Evolutionary conservation across 352 stramenopile species (phyloP), one percentile per base, ranked within the genome.

Genomic region (Pythium aphanidermatum): DNA sequence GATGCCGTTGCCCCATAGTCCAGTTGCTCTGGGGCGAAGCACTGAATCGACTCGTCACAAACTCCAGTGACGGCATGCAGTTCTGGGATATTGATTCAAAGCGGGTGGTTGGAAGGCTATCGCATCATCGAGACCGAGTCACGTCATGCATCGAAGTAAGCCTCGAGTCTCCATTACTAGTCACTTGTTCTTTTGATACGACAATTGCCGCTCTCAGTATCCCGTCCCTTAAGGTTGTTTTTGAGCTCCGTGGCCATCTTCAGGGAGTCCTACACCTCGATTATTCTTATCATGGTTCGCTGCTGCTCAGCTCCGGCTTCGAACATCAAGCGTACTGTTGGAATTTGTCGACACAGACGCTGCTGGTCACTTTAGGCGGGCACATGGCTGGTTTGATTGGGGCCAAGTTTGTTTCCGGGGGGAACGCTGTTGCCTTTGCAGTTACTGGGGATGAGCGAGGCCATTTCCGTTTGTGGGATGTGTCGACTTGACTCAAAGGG

Each of bases 241-340:
- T 76, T 48, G 60, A 73, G n/a, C 74, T 93, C 9, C 37, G 63
- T 24, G 74, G 74, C 1, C 83, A 95, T 33, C 41, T 59, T 17
- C 75, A 87, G 41, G 81, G 65, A 2, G 68, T 92, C 11, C 54
- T 75, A 17, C 70, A 76, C 14, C 59, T 93, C 8, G 77, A 86
- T 33, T 89, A 72, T 26, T 46, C 53, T 19, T 85, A 69, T 20
- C 43, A 50, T 19, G 17, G 30, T 19, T 34, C 23, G 2, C 32
- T 87, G 4, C 41, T 95, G 7, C 44, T 95, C 8, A 89, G 68
- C 46, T 83, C 64, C 5, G 83, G 81, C 0, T 95, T 93, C 33
- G 83, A 95, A 41, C 75, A 92, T 38, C 70, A 87, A 51, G 76
- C 79, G 5, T 86, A 86, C 21, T 83, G 79, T 46, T 95, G 83